Conservation (phyloP, 768 basidiomycete species). For the Suillus subalutaceus region DNA sequence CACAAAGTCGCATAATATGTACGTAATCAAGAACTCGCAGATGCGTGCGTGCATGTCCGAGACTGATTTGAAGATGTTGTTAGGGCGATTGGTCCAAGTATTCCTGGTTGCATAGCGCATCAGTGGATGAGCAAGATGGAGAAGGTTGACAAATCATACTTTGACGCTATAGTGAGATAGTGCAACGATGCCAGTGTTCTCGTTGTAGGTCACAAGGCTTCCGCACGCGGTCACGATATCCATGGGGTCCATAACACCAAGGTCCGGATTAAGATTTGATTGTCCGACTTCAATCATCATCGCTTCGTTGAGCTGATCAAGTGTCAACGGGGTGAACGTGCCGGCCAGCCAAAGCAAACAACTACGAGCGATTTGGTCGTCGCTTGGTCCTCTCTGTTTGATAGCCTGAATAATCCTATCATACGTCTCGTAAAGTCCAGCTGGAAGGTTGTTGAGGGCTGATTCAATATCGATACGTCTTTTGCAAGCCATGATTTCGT, state of each 20-base stretch:
- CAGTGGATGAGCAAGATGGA: too few relatives aligned
- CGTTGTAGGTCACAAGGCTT: constrained; percentile 10
- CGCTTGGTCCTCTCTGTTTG: not conserved
- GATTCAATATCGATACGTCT: constrained; percentile 7
- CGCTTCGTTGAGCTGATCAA: constrained; percentile 6
- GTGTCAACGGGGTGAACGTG: not conserved
- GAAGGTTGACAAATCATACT: not conserved
- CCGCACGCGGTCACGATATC: constrained; percentile 1
- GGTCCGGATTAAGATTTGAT: not conserved
- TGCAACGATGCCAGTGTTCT: not conserved
- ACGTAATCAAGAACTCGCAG: not conserved
- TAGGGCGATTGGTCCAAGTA: not conserved
- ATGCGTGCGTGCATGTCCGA: not conserved
- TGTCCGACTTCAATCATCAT: constrained; percentile 1
- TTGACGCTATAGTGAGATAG: constrained; percentile 15
- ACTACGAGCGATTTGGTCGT: not conserved
- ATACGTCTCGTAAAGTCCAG: constrained; percentile 26
- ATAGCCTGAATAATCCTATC: constrained; percentile 22
- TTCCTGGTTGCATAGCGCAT: constrained; percentile 4
- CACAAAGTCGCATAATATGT: not conserved
- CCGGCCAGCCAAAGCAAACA: constrained; percentile 4
- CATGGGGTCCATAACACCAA: not conserved
- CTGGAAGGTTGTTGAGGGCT: constrained; percentile 16
- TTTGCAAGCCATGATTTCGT: not conserved
- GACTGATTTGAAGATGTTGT: not conserved